Evolutionary conservation across 2,329 filamentous ascomycete species (phyloP), one percentile per base, ranked within the genome.

Genomic region (Dactylellina haptotyla): DNA sequence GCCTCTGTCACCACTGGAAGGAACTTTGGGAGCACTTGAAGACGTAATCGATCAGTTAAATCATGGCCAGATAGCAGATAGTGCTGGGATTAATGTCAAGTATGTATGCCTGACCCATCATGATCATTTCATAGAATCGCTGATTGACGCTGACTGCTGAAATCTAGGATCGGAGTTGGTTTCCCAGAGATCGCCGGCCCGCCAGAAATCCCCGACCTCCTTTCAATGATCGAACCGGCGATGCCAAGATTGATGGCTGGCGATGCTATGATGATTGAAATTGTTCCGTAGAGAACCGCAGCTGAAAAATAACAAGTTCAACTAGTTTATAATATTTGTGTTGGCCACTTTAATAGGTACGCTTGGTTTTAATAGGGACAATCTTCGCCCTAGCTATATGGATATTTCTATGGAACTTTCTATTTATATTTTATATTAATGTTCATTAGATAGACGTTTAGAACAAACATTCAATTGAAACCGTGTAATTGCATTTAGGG

Each of bases 191-290:
- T n/a, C 14, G 48, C 16, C 9, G 12, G 16, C 6, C 20, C 20
- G 5, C 32, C 56, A 4, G 61, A 41, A 14, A 10, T 73, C 6
- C 46, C 61, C n/a, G 61, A 73, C 45, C 20, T 73, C 16, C 25
- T 65, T 6, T 59, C 69, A 12, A 48, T 73, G 45, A 48, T 73
- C 2, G 69, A 66, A 26, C 56, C 69, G n/a, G 34, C 37, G 8
- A 25, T 65, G 3, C 69, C 69, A 2, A 66, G 39, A 37, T 61
- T 62, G 53, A 39, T 50, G 6, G 45, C 59, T 10, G 59, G 39
- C 8, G 56, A 66, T 12, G 16, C 61, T 16, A 62, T 73, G 61
- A 57, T 66, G 61, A 73, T 73, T 45, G 61, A 66, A 18, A 62
- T 73, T 51, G 23, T 66, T 10, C 61, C 41, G 23, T 46, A 46